phyloP scores from a whole-genome alignment of 768 basidiomycete species.

The Boletus reticuloceps region DNA sequence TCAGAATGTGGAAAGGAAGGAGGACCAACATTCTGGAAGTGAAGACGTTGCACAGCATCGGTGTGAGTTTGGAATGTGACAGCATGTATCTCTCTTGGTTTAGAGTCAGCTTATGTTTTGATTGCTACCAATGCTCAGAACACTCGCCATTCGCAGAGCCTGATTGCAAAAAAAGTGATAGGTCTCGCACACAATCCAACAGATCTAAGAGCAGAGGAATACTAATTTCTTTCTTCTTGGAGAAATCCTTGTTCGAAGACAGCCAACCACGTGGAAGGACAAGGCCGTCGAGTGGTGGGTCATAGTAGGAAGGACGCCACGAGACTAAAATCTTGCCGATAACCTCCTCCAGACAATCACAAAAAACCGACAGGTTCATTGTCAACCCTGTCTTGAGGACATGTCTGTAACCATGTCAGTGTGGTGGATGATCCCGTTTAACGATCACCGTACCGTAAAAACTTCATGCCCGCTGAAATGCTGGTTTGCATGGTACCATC shows the following conservation, averaged over 20 bases:
- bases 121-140: too few relatives aligned
- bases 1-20: too few relatives aligned
- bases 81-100: neutral
- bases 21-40: slow-evolving; percentile 43
- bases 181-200: slow-evolving; percentile 15
- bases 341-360: slow-evolving; percentile 49
- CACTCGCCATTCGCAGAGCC: too few relatives aligned
- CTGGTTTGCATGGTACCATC: too few relatives aligned
- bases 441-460: too few relatives aligned
- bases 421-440: slow-evolving; percentile 22
- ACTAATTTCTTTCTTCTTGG: slow-evolving; percentile 4
- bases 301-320: slow-evolving; percentile 17
- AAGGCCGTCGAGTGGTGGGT: slow-evolving; percentile 38
- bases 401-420: slow-evolving; percentile 35
- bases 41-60: slow-evolving; percentile 35
- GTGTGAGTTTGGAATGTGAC: slow-evolving; percentile 11
- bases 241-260: slow-evolving; percentile 16
- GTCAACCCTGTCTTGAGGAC: slow-evolving; percentile 14
- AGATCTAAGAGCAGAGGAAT: slow-evolving; percentile 41
- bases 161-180: slow-evolving; percentile 31
- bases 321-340: slow-evolving; percentile 41
- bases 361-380: slow-evolving; percentile 36
- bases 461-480: too few relatives aligned
- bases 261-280: slow-evolving; percentile 59
- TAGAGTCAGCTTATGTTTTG: too few relatives aligned